phyloP scores from a whole-genome alignment of 805 yeast genomes.

The Jamesozyma jinghongensis region DNA sequence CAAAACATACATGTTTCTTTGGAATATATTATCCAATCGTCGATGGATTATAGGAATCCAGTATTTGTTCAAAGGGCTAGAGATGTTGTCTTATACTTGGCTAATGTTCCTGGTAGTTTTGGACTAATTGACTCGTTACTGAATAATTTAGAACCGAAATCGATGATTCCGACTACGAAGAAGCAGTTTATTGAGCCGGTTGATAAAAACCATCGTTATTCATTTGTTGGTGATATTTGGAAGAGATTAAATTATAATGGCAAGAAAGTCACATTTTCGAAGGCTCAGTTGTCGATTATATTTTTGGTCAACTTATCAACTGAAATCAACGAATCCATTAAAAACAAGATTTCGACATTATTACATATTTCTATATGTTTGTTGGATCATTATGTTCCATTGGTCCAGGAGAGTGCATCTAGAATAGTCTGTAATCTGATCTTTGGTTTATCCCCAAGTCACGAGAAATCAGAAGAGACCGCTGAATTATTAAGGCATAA shows the following conservation, averaged over 20 bases:
- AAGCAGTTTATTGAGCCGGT: constrained; percentile 28
- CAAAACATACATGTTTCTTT: constrained; percentile 65
- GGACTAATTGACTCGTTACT: constrained; percentile 54
- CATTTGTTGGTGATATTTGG: constrained; percentile 70
- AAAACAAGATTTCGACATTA: constrained; percentile 55
- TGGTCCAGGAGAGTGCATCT: constrained; percentile 79
- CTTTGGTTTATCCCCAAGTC: constrained; percentile 47
- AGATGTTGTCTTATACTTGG: constrained; percentile 71
- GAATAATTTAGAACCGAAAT: constrained; percentile 66
- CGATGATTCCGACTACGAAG: constrained; percentile 74
- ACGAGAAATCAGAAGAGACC: constrained; percentile 46
- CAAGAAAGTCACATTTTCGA: constrained; percentile 70
- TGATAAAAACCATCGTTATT: constrained; percentile 38
- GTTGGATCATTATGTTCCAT: constrained; percentile 75
- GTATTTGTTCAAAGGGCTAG: constrained; percentile 69
- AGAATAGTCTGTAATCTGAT: constrained; percentile 65
- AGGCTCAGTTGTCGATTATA: constrained; percentile 79
- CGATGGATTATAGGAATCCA: constrained; percentile 62
- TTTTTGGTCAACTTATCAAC: constrained; percentile 75
- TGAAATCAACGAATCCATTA: constrained; percentile 53
- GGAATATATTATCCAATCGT: constrained; percentile 57
- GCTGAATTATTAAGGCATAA: constrained; percentile 49
- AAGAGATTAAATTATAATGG: constrained; percentile 44
- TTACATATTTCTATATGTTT: constrained; percentile 73
- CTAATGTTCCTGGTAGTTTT: constrained; percentile 42